These are phyloP conservation scores for Grosmannia penicillata DNA, from an alignment of 2,329 filamentous ascomycete genomes.

Conservation along the genomic window DNA sequence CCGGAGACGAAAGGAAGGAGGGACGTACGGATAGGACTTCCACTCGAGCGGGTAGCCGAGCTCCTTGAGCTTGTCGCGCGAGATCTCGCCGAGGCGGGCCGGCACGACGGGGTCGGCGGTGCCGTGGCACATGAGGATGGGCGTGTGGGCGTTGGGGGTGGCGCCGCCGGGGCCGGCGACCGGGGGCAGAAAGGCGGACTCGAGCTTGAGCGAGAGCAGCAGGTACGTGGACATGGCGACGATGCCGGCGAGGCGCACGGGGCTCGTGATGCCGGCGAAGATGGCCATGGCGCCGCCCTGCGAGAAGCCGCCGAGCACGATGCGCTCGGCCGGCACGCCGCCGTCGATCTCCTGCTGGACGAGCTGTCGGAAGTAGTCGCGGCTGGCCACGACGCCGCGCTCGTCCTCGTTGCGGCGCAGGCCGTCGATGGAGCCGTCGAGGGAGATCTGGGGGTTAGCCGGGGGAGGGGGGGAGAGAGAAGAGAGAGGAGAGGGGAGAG, in stretches of 20 bases:
- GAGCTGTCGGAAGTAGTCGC: slow-evolving; percentile 62
- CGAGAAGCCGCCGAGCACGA: slow-evolving; percentile 75
- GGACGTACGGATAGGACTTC: slow-evolving; percentile 54
- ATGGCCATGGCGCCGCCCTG: slow-evolving; percentile 76
- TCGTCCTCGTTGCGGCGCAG: slow-evolving; percentile 35
- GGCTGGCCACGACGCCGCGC: slow-evolving; percentile 55
- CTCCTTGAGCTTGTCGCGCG: slow-evolving; percentile 50
- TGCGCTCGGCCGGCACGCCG: slow-evolving; percentile 68
- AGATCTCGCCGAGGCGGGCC: slow-evolving; percentile 52
- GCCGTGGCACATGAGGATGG: slow-evolving; percentile 86
- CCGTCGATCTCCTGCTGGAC: slow-evolving; percentile 68
- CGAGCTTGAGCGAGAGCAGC: slow-evolving; percentile 40
- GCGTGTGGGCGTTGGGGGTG: slow-evolving; percentile 51
- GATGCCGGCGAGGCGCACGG: slow-evolving; percentile 69
- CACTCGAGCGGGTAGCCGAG: slow-evolving; percentile 62
- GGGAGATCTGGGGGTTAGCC: slow-evolving; percentile 5
- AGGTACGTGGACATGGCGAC: slow-evolving; percentile 76
- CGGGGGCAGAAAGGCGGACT: slow-evolving; percentile 20
- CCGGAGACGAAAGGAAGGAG: neutral
- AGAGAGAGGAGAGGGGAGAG: neutral
- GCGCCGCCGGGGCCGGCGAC: slow-evolving; percentile 19
- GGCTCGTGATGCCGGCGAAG: slow-evolving; percentile 60
- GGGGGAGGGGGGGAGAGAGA: neutral
- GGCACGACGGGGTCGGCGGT: slow-evolving; percentile 58
- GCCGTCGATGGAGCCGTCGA: slow-evolving; percentile 14